Evolutionary conservation across 495 filamentous ascomycete genomes (phyloP).

Genomic region (Achaetomiella virescens): DNA sequence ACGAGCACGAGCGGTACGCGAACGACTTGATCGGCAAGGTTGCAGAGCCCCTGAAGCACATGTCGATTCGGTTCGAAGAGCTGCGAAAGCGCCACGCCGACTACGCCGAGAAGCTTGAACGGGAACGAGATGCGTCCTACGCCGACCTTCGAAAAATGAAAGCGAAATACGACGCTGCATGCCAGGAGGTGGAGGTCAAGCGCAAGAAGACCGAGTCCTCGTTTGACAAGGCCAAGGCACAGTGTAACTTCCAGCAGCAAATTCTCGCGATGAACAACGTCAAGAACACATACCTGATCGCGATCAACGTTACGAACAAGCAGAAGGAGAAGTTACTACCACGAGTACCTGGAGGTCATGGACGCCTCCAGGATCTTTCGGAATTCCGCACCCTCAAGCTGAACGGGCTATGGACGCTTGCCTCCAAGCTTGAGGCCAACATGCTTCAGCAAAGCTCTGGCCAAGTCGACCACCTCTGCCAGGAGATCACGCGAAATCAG

Average conservation of each 20-base stretch:
- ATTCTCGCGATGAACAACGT: slow-evolving; percentile 89
- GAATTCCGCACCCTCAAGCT: slow-evolving; percentile 78
- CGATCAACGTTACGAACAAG: slow-evolving; percentile 92
- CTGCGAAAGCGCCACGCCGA: slow-evolving; percentile 86
- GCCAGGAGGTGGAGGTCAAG: slow-evolving; percentile 88
- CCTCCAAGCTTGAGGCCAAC: slow-evolving; percentile 66
- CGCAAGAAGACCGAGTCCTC: slow-evolving; percentile 89
- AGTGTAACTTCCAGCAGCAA: slow-evolving; percentile 84
- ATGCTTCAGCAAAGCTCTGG: slow-evolving; percentile 65
- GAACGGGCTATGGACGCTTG: slow-evolving; percentile 78
- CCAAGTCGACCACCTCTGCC: slow-evolving; percentile 61
- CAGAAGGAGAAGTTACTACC: slow-evolving; percentile 93
- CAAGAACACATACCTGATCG: slow-evolving; percentile 96
- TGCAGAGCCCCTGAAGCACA: slow-evolving; percentile 74
- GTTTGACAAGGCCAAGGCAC: slow-evolving; percentile 85
- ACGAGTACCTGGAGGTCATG: slow-evolving; percentile 91
- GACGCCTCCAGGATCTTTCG: slow-evolving; percentile 84
- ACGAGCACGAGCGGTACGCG: slow-evolving; percentile 80
- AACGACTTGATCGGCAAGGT: slow-evolving; percentile 68
- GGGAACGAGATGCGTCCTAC: slow-evolving; percentile 77
- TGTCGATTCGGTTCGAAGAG: slow-evolving; percentile 75
- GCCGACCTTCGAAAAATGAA: slow-evolving; percentile 86
- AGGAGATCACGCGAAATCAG: slow-evolving; percentile 82
- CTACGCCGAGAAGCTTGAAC: slow-evolving; percentile 80
- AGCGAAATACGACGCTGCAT: slow-evolving; percentile 83